Conservation (phyloP, 2,329 filamentous ascomycete genomes). For the Colletotrichum tropicale region DNA sequence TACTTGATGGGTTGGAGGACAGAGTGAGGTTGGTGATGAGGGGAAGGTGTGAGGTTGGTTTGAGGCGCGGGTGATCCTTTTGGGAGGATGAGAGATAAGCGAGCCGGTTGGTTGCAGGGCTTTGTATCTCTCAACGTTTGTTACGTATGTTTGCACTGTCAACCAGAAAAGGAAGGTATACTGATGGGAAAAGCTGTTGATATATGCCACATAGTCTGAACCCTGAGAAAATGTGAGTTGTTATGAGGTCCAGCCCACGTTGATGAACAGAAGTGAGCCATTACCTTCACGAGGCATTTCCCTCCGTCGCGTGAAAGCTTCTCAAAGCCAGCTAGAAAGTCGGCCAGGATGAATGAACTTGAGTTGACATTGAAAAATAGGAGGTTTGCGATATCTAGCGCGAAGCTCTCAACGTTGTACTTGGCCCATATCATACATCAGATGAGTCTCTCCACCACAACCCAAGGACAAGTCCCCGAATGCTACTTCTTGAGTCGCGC, state of each 20-base stretch:
- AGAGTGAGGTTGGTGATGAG: background rate
- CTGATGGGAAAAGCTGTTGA: no score
- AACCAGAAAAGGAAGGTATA: background rate
- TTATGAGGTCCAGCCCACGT: background rate
- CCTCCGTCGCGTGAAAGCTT: no score
- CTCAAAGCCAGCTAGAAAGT: background rate
- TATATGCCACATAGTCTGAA: background rate
- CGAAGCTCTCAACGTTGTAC: background rate
- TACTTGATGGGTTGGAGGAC: rapidly evolving
- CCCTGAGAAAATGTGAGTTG: background rate
- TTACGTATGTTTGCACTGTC: background rate
- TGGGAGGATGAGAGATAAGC: background rate
- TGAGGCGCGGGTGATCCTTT: background rate
- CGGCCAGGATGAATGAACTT: rapidly evolving
- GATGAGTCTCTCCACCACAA: background rate
- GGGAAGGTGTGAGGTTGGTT: background rate
- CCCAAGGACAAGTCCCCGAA: background rate
- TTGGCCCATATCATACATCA: background rate
- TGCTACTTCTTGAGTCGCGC: background rate
- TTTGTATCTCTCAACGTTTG: background rate
- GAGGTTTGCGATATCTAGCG: rapidly evolving
- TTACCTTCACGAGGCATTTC: background rate
- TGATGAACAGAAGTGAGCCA: background rate
- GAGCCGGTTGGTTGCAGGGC: background rate
- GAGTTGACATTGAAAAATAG: rapidly evolving